Conservation (phyloP, 2,329 filamentous ascomycete species). For the Raffaelea ambrosiae region DNA sequence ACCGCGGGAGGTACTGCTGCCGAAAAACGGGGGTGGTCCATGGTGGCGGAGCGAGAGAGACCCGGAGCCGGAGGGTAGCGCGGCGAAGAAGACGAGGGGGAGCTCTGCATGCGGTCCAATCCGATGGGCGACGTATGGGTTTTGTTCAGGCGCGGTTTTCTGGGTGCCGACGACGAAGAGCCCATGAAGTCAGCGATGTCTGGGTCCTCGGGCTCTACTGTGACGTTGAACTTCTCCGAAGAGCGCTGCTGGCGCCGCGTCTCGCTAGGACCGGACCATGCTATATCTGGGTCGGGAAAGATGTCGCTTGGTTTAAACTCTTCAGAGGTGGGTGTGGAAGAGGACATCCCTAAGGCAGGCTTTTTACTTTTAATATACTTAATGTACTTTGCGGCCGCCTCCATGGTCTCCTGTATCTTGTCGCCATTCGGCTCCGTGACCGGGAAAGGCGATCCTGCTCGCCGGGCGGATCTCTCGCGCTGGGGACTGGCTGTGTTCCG, state of each 20-base stretch:
- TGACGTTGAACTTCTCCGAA: conserved; percentile 8
- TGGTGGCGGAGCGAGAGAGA: conserved; percentile 12
- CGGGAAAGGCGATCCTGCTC: conserved; percentile 9
- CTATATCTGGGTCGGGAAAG: conserved; percentile 12
- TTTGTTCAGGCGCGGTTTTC: conserved; percentile 17
- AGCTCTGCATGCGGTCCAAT: conserved; percentile 11
- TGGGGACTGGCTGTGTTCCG: conserved; percentile 15
- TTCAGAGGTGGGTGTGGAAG: conserved; percentile 6
- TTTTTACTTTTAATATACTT: no score
- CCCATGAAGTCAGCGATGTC: conserved; percentile 10
- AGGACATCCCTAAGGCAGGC: not conserved
- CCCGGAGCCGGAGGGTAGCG: conserved; percentile 9
- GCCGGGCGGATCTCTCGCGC: conserved; percentile 13
- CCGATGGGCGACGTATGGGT: conserved; percentile 14
- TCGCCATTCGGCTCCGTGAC: not conserved
- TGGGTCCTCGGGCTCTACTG: not conserved
- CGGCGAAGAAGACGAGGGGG: conserved; percentile 4
- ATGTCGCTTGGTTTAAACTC: no score
- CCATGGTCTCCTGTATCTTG: conserved; percentile 11
- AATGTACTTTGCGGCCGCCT: conserved; percentile 15
- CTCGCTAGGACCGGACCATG: conserved; percentile 5
- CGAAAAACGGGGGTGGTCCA: conserved; percentile 10
- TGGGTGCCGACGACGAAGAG: conserved; percentile 9
- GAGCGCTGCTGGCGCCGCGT: conserved; percentile 4
- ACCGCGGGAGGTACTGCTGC: conserved; percentile 3